Percentiles rank a stretch among this genome's conserved stretches.
These are phyloP conservation scores for Erodium moschatum DNA, from an alignment of 441 rosid genomes.

Conservation along the genomic window DNA sequence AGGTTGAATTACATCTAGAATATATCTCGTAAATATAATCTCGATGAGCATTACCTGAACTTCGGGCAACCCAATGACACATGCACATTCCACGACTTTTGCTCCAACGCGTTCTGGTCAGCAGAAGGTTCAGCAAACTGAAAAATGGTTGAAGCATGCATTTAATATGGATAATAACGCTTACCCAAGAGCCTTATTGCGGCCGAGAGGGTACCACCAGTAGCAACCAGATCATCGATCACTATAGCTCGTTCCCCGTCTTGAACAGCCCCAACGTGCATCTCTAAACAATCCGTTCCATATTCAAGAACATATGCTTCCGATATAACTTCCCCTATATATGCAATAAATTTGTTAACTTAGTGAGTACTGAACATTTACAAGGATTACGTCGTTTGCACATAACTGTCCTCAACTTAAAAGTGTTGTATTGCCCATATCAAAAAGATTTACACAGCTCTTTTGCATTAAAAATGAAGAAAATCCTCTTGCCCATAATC, in stretches of 20 bases:
- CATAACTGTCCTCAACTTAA: too few species aligned
- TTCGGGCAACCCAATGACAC: constrained; percentile 84
- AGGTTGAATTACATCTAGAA: not conserved
- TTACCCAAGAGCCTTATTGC: constrained; percentile 77
- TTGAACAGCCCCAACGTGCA: constrained; percentile 75
- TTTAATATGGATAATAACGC: not conserved
- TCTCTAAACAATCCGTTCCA: constrained; percentile 81
- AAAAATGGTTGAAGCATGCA: not conserved
- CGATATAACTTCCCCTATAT: constrained; percentile 59
- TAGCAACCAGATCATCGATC: constrained; percentile 87
- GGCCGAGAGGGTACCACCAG: constrained; percentile 87
- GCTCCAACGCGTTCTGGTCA: constrained; percentile 62
- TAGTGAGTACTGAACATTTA: not conserved
- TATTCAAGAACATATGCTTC: constrained; percentile 78
- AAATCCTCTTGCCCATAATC: too few species aligned
- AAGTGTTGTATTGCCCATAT: too few species aligned
- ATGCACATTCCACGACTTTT: constrained; percentile 84
- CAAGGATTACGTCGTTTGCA: too few species aligned
- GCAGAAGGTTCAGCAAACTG: not conserved
- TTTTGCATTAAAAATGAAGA: too few species aligned
- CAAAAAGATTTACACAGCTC: too few species aligned
- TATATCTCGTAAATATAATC: not conserved
- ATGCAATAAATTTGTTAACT: not conserved
- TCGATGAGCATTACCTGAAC: constrained; percentile 41
- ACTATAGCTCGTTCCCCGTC: constrained; percentile 64